phyloP scores from a whole-genome alignment of 2,329 filamentous ascomycete genomes.

The Neocucurbitaria cava region DNA sequence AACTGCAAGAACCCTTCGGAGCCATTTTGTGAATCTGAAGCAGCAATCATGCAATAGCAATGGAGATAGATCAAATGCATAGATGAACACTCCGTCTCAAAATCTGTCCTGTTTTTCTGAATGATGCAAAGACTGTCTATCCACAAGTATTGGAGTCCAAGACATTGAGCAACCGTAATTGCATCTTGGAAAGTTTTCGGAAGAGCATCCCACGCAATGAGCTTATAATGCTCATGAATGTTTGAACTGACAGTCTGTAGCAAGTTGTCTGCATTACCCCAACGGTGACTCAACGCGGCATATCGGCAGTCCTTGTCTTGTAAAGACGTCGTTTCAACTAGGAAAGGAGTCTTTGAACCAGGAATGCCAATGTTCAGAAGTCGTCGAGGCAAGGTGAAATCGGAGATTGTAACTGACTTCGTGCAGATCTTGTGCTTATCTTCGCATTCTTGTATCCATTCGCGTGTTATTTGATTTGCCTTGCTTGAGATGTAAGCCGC shows the following conservation, averaged over 20 bases:
- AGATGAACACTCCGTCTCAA: not conserved
- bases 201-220: not conserved
- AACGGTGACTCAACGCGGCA: conserved; percentile 9
- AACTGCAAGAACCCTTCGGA: not conserved
- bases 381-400: conserved; percentile 4
- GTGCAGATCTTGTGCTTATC: not conserved
- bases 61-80: not conserved
- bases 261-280: not conserved
- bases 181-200: conserved; percentile 5
- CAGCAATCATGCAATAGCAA: not conserved
- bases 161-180: not conserved
- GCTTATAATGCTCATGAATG: not conserved
- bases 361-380: conserved; percentile 3
- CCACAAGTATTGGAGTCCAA: conserved; percentile 11
- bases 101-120: not conserved
- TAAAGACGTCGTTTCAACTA: not conserved
- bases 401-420: not conserved
- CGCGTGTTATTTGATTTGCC: not conserved
- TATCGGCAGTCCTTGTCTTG: not conserved
- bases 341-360: not conserved
- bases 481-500: not conserved
- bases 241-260: not conserved
- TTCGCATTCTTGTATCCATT: not conserved
- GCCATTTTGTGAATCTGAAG: not conserved
- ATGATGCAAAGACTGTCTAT: conserved; percentile 15